Conservation (phyloP, 2,329 filamentous ascomycete genomes). For the Dothidotthia symphoricarpi region DNA sequence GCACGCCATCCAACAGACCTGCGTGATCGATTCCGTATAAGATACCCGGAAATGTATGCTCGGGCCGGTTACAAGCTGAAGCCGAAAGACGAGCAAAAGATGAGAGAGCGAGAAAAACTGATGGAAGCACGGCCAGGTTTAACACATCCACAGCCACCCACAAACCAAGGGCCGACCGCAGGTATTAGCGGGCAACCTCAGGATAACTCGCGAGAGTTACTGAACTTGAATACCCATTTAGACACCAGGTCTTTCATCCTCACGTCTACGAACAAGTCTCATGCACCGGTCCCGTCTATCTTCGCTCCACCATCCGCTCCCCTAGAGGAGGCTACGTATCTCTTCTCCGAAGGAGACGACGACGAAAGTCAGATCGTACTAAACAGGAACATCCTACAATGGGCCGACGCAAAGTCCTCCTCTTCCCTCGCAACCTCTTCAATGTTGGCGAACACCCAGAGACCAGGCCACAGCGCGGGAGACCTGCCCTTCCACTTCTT, state of each 20-base stretch:
- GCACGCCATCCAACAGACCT: slow-evolving; percentile 57
- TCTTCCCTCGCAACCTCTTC: neutral
- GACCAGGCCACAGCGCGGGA: neutral
- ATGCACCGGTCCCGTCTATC: no score
- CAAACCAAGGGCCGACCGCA: neutral
- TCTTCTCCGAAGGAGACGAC: slow-evolving; percentile 24
- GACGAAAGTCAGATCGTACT: slow-evolving; percentile 34
- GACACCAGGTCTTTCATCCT: no score
- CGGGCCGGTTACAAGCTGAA: slow-evolving; percentile 47
- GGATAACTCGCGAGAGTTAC: no score
- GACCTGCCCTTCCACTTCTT: slow-evolving; percentile 13
- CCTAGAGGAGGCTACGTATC: slow-evolving; percentile 19
- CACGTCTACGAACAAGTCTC: no score
- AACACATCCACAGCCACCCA: no score
- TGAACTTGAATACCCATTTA: no score
- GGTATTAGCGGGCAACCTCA: no score
- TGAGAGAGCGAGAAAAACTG: slow-evolving; percentile 16
- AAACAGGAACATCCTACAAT: slow-evolving; percentile 42
- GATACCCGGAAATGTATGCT: slow-evolving; percentile 58
- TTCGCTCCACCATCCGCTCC: no score
- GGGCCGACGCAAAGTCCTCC: slow-evolving; percentile 37
- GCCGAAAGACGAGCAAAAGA: slow-evolving; percentile 23
- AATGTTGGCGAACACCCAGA: neutral
- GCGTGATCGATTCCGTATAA: slow-evolving; percentile 61
- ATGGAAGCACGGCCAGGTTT: neutral